phyloP scores from a whole-genome alignment of 495 filamentous ascomycete species.

The Tuber microsphaerosporum region DNA sequence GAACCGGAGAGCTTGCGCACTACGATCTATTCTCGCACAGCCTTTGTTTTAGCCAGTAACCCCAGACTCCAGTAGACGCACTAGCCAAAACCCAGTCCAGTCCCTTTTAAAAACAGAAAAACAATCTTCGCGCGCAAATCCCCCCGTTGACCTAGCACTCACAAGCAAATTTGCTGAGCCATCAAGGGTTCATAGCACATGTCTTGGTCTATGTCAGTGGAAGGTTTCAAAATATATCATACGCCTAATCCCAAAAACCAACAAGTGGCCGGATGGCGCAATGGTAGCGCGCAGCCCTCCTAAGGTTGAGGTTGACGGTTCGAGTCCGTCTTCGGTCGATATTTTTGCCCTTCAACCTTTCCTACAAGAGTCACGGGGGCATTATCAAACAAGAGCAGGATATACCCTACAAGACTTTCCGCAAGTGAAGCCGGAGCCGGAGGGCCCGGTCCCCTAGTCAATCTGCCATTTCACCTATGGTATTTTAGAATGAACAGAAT shows the following conservation, averaged over 20 bases:
- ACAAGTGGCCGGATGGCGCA: slow-evolving; percentile 11
- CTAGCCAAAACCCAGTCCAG: not conserved
- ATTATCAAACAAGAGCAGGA: not conserved
- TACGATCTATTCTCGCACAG: not conserved
- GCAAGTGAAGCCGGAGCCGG: not conserved
- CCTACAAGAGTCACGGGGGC: not conserved
- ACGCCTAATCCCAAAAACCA: not conserved
- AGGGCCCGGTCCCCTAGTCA: not conserved
- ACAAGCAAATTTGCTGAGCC: not conserved
- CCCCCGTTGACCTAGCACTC: not conserved
- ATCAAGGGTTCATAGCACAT: not conserved
- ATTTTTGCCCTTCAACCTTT: not conserved
- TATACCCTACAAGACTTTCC: not conserved
- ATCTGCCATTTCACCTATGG: not conserved
- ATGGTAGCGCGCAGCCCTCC: slow-evolving; percentile 27
- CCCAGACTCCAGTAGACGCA: not conserved
- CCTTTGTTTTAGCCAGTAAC: not conserved
- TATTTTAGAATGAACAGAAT: not conserved
- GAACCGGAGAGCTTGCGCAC: not conserved
- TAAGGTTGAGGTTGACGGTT: slow-evolving; percentile 31
- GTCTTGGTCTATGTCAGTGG: not conserved
- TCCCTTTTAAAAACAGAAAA: not conserved
- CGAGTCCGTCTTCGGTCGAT: slow-evolving; percentile 24
- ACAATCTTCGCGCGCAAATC: not conserved
- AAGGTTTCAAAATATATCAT: not conserved